A percentile compares a stretch with the other conserved stretches of the same genome.
Conservation (phyloP, 108 stramenopile species). For the Skeletonema marinoi region DNA sequence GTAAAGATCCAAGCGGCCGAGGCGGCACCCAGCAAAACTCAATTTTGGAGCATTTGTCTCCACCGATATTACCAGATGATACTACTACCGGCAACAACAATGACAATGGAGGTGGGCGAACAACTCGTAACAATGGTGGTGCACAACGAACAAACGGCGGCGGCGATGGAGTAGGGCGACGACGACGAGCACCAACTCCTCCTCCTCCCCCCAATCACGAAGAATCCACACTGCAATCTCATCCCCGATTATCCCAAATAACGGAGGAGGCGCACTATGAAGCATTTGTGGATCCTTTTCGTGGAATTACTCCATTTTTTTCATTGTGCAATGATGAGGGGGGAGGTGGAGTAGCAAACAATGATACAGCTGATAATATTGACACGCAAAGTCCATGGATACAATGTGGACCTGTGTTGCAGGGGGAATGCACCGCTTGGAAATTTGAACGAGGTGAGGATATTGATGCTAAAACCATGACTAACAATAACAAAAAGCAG, state of each 20-base stretch:
- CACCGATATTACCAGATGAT: background rate
- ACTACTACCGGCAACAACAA: background rate
- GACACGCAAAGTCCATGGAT: slow-evolving; percentile 52
- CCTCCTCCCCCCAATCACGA: background rate
- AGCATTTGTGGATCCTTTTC: slow-evolving; percentile 64
- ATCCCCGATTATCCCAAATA: background rate
- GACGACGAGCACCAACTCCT: background rate
- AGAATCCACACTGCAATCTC: background rate
- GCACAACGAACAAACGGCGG: background rate
- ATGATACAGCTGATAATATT: slow-evolving; percentile 7
- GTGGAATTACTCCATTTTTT: slow-evolving; percentile 54
- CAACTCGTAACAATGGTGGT: background rate
- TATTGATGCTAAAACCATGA: background rate
- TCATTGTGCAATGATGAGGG: background rate
- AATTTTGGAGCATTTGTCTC: background rate
- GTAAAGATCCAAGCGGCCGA: background rate
- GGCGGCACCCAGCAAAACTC: background rate
- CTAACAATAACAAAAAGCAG: slow-evolving; percentile 8
- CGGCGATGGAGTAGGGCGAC: background rate
- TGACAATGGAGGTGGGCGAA: background rate
- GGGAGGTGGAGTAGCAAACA: background rate
- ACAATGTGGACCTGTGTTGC: slow-evolving; percentile 40
- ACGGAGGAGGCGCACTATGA: slow-evolving; percentile 64
- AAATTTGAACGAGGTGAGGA: background rate
- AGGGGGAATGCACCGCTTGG: background rate